Evolutionary conservation across 345 rosid genomes (phyloP).

Genomic region (Gynandropsis gynandra): DNA sequence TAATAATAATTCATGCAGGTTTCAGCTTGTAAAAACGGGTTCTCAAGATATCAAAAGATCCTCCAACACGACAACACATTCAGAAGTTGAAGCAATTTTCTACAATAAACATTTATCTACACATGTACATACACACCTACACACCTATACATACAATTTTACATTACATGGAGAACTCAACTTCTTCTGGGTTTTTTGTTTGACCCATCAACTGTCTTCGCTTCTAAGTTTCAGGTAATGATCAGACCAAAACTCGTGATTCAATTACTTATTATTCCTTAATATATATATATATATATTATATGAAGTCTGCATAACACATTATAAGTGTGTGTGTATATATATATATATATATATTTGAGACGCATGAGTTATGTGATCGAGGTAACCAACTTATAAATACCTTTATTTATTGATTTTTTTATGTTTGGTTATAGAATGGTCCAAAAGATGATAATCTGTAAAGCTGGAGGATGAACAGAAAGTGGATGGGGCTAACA

Average conservation of each 20-base stretch:
- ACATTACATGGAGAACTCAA: background rate
- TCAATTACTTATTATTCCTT: background rate
- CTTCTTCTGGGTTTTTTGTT: slow-evolving; percentile 17
- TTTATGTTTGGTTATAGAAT: background rate
- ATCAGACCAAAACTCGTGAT: slow-evolving; percentile 13
- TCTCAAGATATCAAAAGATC: slow-evolving; percentile 67
- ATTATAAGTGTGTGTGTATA: too few species aligned
- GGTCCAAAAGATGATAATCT: slow-evolving; percentile 26
- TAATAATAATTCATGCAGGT: slow-evolving; percentile 39
- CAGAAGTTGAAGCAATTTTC: background rate
- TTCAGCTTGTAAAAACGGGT: slow-evolving; percentile 79
- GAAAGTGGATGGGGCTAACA: slow-evolving; percentile 11
- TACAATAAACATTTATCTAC: background rate
- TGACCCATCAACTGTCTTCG: slow-evolving; percentile 28
- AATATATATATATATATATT: slow-evolving; percentile 7
- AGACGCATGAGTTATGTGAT: background rate
- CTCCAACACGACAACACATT: slow-evolving; percentile 35
- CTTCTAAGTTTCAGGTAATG: slow-evolving; percentile 37
- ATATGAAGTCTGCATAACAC: too few species aligned
- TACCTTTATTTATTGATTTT: background rate
- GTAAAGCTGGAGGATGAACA: slow-evolving; percentile 19
- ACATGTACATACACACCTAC: slow-evolving; percentile 19
- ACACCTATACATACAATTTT: slow-evolving; percentile 7
- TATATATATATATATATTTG: too few species aligned
- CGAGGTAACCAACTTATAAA: slow-evolving; percentile 13